A percentile compares a stretch with the other conserved stretches of the same genome.
Evolutionary conservation across 345 rosid species (phyloP).

Genomic region (Hibiscus tridactylites): DNA sequence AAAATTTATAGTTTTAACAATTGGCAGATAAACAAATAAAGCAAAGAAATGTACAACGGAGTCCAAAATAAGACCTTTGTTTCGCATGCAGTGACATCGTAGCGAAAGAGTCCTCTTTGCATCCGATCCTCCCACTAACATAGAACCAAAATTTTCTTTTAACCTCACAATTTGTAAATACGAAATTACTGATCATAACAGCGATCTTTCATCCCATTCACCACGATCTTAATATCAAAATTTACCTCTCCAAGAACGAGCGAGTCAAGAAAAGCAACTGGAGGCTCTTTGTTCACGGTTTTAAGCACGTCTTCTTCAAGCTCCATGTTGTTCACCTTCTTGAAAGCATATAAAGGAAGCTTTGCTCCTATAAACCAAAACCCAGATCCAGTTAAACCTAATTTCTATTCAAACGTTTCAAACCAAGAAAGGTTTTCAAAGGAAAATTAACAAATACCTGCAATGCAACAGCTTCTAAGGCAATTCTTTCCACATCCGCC

Average conservation of each 20-base stretch:
- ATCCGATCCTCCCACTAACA: conserved; percentile 91
- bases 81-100: conserved; percentile 89
- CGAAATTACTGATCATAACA: neutral
- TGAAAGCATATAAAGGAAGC: conserved; percentile 74
- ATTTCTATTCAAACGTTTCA: neutral
- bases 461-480: conserved; percentile 59
- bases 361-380: conserved; percentile 41
- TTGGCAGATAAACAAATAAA: neutral
- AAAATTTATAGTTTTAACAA: neutral
- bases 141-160: conserved; percentile 4
- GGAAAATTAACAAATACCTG: conserved; percentile 33
- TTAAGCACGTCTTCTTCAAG: conserved; percentile 18
- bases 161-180: neutral
- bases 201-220: neutral
- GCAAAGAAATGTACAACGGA: neutral
- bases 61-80: conserved; percentile 50
- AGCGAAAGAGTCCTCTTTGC: conserved; percentile 88
- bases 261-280: conserved; percentile 61
- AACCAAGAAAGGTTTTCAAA: neutral
- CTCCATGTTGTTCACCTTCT: conserved; percentile 26
- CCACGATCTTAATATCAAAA: conserved; percentile 2
- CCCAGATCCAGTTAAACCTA: neutral
- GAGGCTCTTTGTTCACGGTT: conserved; percentile 29
- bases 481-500: conserved; percentile 82
- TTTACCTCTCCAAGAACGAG: conserved; percentile 81